Conservation (phyloP, 139 green algal genomes). For the Picochlorum costavermella region DNA sequence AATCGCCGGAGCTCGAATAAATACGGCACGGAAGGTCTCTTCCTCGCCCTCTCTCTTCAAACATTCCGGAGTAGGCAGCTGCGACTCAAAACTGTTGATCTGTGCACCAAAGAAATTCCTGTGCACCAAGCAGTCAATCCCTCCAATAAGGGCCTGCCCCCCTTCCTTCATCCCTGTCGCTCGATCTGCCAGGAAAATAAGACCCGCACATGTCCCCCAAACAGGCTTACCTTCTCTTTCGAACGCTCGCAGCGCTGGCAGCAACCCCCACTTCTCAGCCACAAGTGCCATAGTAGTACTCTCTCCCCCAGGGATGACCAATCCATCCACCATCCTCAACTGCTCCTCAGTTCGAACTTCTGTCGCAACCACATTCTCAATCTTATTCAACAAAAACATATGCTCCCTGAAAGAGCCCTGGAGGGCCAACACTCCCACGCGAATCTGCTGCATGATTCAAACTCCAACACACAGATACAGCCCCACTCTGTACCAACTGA, state of each 20-base stretch:
- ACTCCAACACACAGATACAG: background rate
- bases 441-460: slow-evolving; percentile 8
- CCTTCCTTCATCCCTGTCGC: slow-evolving; percentile 83
- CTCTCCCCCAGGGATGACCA: slow-evolving; percentile 92
- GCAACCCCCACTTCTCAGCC: slow-evolving; percentile 78
- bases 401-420: slow-evolving; percentile 92
- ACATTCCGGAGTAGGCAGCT: slow-evolving; percentile 52
- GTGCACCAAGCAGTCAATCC: slow-evolving; percentile 82
- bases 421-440: slow-evolving; percentile 78
- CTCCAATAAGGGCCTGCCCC: slow-evolving; percentile 87
- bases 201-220: slow-evolving; percentile 96
- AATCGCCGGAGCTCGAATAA: slow-evolving; percentile 91
- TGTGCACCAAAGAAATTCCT: slow-evolving; percentile 97
- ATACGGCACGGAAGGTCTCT: slow-evolving; percentile 27
- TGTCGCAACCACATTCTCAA: slow-evolving; percentile 54
- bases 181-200: slow-evolving; percentile 93
- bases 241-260: slow-evolving; percentile 66
- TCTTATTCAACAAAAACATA: slow-evolving; percentile 47
- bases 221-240: slow-evolving; percentile 46
- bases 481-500: no score
- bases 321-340: slow-evolving; percentile 56
- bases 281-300: slow-evolving; percentile 90
- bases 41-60: slow-evolving; percentile 21
- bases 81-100: slow-evolving; percentile 92
- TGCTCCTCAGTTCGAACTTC: slow-evolving; percentile 81